Conservation (phyloP, 345 rosid genomes). For the Linum usitatissimum region DNA sequence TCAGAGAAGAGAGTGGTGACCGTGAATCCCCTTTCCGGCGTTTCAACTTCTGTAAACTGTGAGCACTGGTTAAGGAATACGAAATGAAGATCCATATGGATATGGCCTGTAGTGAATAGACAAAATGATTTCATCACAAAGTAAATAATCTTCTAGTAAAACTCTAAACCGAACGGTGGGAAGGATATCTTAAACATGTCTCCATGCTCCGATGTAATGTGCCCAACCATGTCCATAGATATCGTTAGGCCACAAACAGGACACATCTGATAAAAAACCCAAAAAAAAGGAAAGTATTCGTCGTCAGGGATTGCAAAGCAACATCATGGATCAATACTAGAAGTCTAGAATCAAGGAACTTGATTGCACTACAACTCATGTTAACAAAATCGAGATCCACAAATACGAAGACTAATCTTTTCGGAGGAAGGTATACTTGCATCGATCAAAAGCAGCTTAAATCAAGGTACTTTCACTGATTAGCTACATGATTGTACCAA, state of each 20-base stretch:
- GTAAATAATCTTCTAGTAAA: not conserved
- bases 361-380: not conserved
- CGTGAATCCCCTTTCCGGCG: constrained; percentile 33
- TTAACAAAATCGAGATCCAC: not conserved
- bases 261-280: constrained; percentile 15
- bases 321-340: not conserved
- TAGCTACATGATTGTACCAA: not conserved
- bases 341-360: not conserved
- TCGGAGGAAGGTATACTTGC: not conserved
- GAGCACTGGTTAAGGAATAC: constrained; percentile 50
- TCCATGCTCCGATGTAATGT: constrained; percentile 15
- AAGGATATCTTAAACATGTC: constrained; percentile 22
- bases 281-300: no score
- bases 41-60: constrained; percentile 53
- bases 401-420: no score
- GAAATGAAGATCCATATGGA: not conserved
- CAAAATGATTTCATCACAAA: no score
- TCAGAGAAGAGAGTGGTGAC: constrained; percentile 29
- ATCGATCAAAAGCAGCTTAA: not conserved
- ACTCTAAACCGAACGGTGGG: not conserved
- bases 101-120: constrained; percentile 6
- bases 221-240: constrained; percentile 14
- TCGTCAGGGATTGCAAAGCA: not conserved
- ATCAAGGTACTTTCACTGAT: not conserved
- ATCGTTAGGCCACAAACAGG: constrained; percentile 19